phyloP scores from a whole-genome alignment of 148 eudicot species.

The Mesembryanthemum crystallinum region DNA sequence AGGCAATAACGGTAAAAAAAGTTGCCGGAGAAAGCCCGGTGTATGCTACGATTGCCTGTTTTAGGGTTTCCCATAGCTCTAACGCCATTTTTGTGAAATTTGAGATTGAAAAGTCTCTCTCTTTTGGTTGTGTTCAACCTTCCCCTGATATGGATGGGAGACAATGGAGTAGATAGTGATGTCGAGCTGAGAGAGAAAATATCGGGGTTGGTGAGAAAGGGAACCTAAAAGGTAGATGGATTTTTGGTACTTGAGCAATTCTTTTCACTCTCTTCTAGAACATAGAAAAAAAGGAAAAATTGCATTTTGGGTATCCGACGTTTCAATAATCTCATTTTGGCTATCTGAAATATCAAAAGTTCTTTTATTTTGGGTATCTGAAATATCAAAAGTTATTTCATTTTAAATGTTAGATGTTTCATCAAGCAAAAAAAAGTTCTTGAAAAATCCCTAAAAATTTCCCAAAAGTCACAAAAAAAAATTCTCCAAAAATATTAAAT shows the following conservation, averaged over 20 bases:
- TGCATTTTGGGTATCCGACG: too few relatives aligned
- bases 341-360: too few relatives aligned
- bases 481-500: too few relatives aligned
- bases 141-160: too few relatives aligned
- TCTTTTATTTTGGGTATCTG: too few relatives aligned
- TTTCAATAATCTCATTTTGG: too few relatives aligned
- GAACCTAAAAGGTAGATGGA: constrained; percentile 12
- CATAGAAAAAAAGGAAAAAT: too few relatives aligned
- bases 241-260: constrained; percentile 28
- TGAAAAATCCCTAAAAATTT: too few relatives aligned
- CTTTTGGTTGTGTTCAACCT: background rate
- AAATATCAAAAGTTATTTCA: too few relatives aligned
- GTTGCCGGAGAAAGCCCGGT: constrained; percentile 75
- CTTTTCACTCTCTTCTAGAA: background rate
- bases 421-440: too few relatives aligned
- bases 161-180: background rate
- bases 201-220: background rate
- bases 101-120: background rate
- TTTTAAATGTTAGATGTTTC: too few relatives aligned
- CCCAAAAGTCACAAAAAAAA: too few relatives aligned
- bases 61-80: constrained; percentile 66
- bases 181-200: background rate
- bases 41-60: constrained; percentile 63
- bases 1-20: constrained; percentile 67
- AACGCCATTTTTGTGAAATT: constrained; percentile 49